Conservation (phyloP, 441 rosid species). For the Lagerstroemia fauriei region DNA sequence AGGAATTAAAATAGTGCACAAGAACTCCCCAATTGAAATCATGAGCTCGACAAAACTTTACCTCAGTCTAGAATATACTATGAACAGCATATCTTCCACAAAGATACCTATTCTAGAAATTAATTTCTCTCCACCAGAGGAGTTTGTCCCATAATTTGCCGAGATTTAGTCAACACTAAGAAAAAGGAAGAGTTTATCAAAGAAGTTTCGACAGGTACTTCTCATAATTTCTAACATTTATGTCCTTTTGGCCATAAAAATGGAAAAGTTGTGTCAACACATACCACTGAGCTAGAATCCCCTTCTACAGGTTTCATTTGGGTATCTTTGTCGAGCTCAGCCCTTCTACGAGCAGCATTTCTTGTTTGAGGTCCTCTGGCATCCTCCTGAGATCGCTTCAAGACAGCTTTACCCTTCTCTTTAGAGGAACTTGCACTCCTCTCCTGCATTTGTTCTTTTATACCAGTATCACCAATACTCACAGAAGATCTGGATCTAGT, state of each 20-base stretch:
- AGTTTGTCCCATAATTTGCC: too few relatives aligned
- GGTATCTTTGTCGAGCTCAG: conserved; percentile 73
- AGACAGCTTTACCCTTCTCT: conserved; percentile 96
- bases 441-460: conserved; percentile 68
- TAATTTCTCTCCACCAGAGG: too few relatives aligned
- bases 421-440: conserved; percentile 74
- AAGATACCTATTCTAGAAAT: too few relatives aligned
- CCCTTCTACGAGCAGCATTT: conserved; percentile 85
- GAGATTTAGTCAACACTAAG: too few relatives aligned
- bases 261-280: neutral
- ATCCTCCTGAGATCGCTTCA: conserved; percentile 72
- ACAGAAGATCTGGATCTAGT: conserved; percentile 83
- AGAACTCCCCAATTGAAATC: neutral
- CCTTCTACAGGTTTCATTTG: conserved; percentile 66
- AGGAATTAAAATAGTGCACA: neutral
- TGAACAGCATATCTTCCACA: too few relatives aligned
- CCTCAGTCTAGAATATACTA: neutral
- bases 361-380: conserved; percentile 90
- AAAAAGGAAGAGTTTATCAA: too few relatives aligned
- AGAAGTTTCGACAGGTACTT: too few relatives aligned
- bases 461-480: conserved; percentile 68
- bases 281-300: conserved; percentile 95
- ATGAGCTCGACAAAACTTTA: neutral
- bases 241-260: too few relatives aligned
- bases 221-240: too few relatives aligned